A percentile compares a stretch with the other conserved stretches of the same genome.
Evolutionary conservation across 176 grass and related monocot genomes (phyloP).

Genomic region (Oryza punctata): DNA sequence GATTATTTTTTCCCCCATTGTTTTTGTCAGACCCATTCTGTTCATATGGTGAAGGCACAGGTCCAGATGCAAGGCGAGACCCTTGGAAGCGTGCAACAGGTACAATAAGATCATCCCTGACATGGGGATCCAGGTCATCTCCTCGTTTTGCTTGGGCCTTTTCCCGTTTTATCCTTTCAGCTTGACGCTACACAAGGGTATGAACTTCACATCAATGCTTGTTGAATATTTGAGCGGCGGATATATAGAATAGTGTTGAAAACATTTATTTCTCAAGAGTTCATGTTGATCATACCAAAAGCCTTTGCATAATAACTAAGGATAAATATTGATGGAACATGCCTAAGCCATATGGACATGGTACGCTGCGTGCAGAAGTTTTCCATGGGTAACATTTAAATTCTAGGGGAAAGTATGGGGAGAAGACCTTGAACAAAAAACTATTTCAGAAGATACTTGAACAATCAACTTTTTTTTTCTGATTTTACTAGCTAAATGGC

Average conservation of each 20-base stretch:
- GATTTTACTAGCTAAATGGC: not conserved
- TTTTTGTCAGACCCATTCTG: constrained; percentile 49
- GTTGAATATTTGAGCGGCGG: constrained; percentile 13
- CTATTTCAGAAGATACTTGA: not conserved
- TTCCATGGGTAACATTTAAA: constrained; percentile 21
- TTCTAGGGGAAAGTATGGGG: constrained; percentile 6
- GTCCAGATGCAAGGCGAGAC: constrained; percentile 86
- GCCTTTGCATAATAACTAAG: not conserved
- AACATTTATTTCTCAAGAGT: not conserved
- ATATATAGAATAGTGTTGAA: not conserved
- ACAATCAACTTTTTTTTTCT: constrained; percentile 27
- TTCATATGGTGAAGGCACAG: constrained; percentile 68
- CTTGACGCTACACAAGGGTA: constrained; percentile 72
- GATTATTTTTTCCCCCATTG: constrained; percentile 38
- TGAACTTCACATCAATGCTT: constrained; percentile 21
- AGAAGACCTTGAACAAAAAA: constrained; percentile 3
- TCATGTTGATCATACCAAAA: not conserved
- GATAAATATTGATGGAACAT: not conserved
- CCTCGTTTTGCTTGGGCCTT: constrained; percentile 80
- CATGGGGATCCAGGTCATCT: constrained; percentile 85
- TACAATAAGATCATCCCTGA: constrained; percentile 72
- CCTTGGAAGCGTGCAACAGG: constrained; percentile 81
- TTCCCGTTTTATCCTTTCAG: constrained; percentile 81
- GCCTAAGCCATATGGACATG: not conserved
- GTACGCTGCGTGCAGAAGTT: not conserved